Evolutionary conservation across 805 yeast genomes (phyloP), one percentile per base, ranked within the genome.

Genomic region (Ascoidea asiatica): DNA sequence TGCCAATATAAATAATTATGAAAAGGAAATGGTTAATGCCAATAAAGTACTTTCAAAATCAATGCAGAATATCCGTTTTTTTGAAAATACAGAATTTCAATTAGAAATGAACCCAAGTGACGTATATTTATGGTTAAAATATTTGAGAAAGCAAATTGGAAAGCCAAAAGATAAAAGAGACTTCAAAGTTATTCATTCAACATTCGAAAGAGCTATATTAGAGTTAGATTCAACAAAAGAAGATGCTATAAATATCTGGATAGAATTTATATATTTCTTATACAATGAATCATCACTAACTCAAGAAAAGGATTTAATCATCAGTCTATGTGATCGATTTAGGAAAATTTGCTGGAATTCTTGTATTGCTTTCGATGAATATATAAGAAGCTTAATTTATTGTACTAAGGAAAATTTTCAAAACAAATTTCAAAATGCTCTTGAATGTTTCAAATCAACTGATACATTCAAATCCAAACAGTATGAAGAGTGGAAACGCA

Each of bases 1-100:
- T 13, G 35, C 18, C 8, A 20, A 60, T 40, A 56, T 50, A 19
- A 43, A 56, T 0, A 41, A 58, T 3, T 73, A 73, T 47, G 61
- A 59, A 1, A 37, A 43, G 0, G 55, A 57, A 19, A 65, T 76
- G 69, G 44, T 50, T 5, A n/a, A 43, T 0, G 73, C 72, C 1
- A 61, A 61, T 39, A 56, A 54, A 21, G 43, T 62, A 0, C 61
- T 63, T 45, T 49, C 56, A 5, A 44, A 47, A 13, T 63, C 73
- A 0, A 60, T 57, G 42, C 49, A 55, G 11, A 52, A 63, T 37
- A 51, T 56, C 17, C 48, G 47, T 13, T 50, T 51, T 15, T 56
- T 63, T 38, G 79, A 72, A 42, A 47, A 45, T 18, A 55, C 56
- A 53, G 75, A 70, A 53, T 22, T 56, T 4, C 44, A 41, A 23